These are phyloP conservation scores for Euphrasia arctica DNA, from an alignment of 305 asterid genomes.

Conservation along the genomic window DNA sequence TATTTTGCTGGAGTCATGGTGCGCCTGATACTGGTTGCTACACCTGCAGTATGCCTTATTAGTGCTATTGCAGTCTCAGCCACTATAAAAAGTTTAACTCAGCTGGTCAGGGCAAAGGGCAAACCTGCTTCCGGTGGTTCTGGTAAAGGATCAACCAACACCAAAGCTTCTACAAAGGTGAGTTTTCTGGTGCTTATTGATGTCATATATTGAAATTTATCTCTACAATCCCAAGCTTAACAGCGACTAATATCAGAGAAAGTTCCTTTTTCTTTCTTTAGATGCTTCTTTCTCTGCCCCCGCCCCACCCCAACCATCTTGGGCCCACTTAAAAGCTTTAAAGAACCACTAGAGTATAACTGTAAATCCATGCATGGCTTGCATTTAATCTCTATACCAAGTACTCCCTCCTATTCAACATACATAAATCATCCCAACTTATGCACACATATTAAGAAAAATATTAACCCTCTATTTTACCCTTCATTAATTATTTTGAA, in stretches of 20 bases:
- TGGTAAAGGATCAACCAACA: slow-evolving; percentile 60
- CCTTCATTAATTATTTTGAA: too few relatives aligned
- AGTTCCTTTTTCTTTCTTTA: not conserved
- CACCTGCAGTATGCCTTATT: slow-evolving; percentile 97
- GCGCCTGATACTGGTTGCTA: slow-evolving; percentile 94
- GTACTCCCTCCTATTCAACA: too few relatives aligned
- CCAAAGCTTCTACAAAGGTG: slow-evolving; percentile 90
- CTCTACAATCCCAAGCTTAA: not conserved
- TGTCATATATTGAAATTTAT: slow-evolving; percentile 14
- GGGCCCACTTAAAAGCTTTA: not conserved
- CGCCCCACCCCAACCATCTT: not conserved
- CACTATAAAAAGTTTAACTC: slow-evolving; percentile 85
- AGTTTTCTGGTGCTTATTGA: slow-evolving; percentile 28
- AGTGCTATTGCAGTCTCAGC: slow-evolving; percentile 99
- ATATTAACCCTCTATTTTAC: too few relatives aligned
- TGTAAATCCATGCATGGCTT: not conserved
- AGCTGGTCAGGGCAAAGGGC: slow-evolving; percentile 72
- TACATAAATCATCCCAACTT: too few relatives aligned
- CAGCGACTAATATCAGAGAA: not conserved
- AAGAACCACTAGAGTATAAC: not conserved
- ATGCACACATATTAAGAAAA: too few relatives aligned
- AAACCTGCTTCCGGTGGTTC: slow-evolving; percentile 54
- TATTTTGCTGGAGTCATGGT: slow-evolving; percentile 99
- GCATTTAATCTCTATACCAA: not conserved
- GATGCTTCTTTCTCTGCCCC: not conserved